Percentiles rank a stretch among this genome's conserved stretches.
Evolutionary conservation across 2,329 filamentous ascomycete genomes (phyloP).

Genomic region (Sclerotinia nivalis): DNA sequence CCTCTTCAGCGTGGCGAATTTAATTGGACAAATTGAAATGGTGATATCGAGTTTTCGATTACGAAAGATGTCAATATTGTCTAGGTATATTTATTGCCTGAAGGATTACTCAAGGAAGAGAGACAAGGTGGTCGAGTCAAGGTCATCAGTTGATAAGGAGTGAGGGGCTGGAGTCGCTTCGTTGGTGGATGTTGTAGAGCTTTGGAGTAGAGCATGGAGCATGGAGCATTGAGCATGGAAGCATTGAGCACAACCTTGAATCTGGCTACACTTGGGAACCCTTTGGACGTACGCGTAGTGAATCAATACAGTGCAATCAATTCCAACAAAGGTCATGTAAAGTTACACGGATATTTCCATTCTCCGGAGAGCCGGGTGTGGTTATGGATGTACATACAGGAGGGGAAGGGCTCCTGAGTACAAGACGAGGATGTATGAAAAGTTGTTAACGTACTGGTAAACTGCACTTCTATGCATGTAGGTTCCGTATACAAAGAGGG

Average conservation of each 20-base stretch:
- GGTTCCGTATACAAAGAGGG: constrained; percentile 19
- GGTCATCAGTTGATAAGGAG: constrained; percentile 14
- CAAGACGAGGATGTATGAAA: constrained; percentile 8
- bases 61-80: not conserved
- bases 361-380: constrained; percentile 15
- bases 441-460: not conserved
- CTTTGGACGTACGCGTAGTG: not conserved
- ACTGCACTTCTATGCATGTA: constrained; percentile 21
- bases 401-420: not conserved
- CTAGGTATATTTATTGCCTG: not conserved
- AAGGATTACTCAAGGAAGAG: constrained; percentile 8
- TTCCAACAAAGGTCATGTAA: constrained; percentile 14
- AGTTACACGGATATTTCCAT: constrained; percentile 19
- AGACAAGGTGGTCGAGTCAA: not conserved
- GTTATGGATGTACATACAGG: not conserved
- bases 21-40: not conserved
- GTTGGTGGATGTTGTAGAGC: constrained; percentile 1
- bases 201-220: no score
- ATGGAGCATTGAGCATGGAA: not conserved
- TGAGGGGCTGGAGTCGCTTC: constrained; percentile 12
- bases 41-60: not conserved
- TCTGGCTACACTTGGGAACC: constrained; percentile 8
- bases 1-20: constrained; percentile 3
- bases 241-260: constrained; percentile 4
- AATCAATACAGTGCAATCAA: constrained; percentile 15